A percentile compares a stretch with the other conserved stretches of the same genome.
Conservation (phyloP, 495 filamentous ascomycete genomes). For the Barbatosphaeria neglecta region DNA sequence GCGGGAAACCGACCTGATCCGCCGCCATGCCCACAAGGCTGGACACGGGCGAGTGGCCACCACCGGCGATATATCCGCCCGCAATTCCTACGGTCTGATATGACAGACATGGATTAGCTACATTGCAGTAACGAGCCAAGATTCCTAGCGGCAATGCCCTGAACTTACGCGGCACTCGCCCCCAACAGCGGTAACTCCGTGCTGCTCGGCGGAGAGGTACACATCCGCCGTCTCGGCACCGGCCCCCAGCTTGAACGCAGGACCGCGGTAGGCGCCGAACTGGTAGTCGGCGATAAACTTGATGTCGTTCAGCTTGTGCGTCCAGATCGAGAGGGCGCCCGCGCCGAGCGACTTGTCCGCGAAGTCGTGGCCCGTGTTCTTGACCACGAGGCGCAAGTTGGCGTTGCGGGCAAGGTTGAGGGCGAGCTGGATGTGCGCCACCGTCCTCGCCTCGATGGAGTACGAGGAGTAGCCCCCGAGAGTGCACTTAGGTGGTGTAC, state of each 20-base stretch:
- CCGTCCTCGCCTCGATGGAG: constrained; percentile 43
- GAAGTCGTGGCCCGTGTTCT: constrained; percentile 60
- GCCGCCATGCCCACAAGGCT: constrained; percentile 36
- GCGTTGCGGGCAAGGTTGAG: constrained; percentile 51
- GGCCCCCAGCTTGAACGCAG: constrained; percentile 35
- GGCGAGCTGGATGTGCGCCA: constrained; percentile 45
- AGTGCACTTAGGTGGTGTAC: constrained; percentile 38
- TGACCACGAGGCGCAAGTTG: constrained; percentile 50
- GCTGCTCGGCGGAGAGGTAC: constrained; percentile 26
- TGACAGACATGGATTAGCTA: too few relatives aligned
- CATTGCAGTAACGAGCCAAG: too few relatives aligned
- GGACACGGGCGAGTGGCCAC: constrained; percentile 37
- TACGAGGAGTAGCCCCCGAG: constrained; percentile 49
- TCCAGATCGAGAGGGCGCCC: constrained; percentile 48
- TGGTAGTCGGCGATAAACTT: constrained; percentile 27
- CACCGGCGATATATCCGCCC: constrained; percentile 44
- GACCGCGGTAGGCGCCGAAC: constrained; percentile 25
- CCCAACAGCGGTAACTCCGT: constrained; percentile 29
- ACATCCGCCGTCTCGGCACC: constrained; percentile 36
- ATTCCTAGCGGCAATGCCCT: too few relatives aligned
- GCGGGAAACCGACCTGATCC: constrained; percentile 27
- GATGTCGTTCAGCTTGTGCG: constrained; percentile 45
- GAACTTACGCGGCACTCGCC: constrained; percentile 33
- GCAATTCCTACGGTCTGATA: constrained; percentile 34
- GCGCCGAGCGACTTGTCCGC: constrained; percentile 38